Base-by-base conservation (phyloP, 2,329 filamentous ascomycete genomes). In the Clonostachys rhizophaga region DNA sequence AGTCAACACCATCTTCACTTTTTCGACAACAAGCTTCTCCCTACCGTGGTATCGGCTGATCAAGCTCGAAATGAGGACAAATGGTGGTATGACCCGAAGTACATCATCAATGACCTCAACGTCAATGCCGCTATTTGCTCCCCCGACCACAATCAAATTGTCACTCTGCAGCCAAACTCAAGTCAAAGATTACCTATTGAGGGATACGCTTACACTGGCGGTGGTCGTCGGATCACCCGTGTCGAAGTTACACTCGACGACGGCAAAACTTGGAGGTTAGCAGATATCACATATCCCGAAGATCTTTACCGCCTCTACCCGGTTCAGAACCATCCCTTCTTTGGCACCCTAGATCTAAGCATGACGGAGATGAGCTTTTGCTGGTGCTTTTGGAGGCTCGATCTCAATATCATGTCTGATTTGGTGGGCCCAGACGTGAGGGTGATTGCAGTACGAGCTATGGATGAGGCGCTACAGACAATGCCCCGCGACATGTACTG, bases 1-100 rank as follows among this genome's bases (percentile, higher is more conserved):
- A 71, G 66, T 36, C 55, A 66, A n/a, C 65, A 63, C 4, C 67
- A 72, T 50, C 75, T 75, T 50, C 74, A 78, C 52, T 65, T 74
- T 35, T 76, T 68, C 60, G 74, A 78, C 48, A 78, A 78, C 49
- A 59, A 72, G 10, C 67, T 75, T 6, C 54, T 89, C 17, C 75
- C 72, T 18, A 39, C 36, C 10, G 14, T n/a, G 10, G 36, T 39
- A 4, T 39, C 36, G 36, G 36, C 36, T 18, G 36, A 39, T 18
- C 14, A 39, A 18, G 36, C 36, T 1, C 36, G 36, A n/a, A 39
- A n/a, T 18, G 36, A 39, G 36, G 17, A 39, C 12, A 39, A 39
- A 18, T 39, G 36, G 36, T 39, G 36, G 36, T 39, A 39, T 18
- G 36, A 39, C 17, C 36, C 36, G 14, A 39, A 39, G 36, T 39